Percentiles rank a stretch among this genome's conserved stretches.
Evolutionary conservation across 164 flowering plant species (phyloP).

Genomic region (Nelumbo lutea): DNA sequence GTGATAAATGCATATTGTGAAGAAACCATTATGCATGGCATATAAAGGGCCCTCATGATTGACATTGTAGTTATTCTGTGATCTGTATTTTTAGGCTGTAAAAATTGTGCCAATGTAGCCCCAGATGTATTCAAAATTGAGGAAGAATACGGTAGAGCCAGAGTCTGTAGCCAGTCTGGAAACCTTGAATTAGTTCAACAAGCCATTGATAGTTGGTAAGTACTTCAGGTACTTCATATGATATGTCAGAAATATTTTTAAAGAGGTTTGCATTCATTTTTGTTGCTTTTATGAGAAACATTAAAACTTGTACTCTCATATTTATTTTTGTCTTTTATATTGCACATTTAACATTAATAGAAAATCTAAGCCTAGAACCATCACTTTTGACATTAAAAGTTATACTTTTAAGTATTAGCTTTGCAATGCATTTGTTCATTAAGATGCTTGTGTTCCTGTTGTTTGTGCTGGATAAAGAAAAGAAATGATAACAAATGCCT

Average conservation of each 20-base stretch:
- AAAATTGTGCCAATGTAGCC: slow-evolving; percentile 83
- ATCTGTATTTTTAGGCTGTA: slow-evolving; percentile 54
- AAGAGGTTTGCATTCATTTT: not conserved
- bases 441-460: too few relatives aligned
- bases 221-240: slow-evolving; percentile 2
- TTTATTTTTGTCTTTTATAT: too few relatives aligned
- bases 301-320: too few relatives aligned
- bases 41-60: not conserved
- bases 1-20: not conserved
- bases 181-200: slow-evolving; percentile 56
- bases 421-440: too few relatives aligned
- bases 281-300: too few relatives aligned
- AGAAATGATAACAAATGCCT: too few relatives aligned
- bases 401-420: too few relatives aligned
- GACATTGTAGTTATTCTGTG: not conserved
- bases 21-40: not conserved
- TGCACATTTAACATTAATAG: too few relatives aligned
- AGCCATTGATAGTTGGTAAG: slow-evolving; percentile 93
- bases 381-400: too few relatives aligned
- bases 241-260: not conserved
- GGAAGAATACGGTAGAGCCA: slow-evolving; percentile 95
- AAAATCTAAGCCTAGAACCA: too few relatives aligned
- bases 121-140: slow-evolving; percentile 73
- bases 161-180: slow-evolving; percentile 74
- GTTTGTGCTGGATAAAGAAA: too few relatives aligned